Evolutionary conservation across 2,329 filamentous ascomycete genomes (phyloP).

Genomic region (Elsinoe necatrix): DNA sequence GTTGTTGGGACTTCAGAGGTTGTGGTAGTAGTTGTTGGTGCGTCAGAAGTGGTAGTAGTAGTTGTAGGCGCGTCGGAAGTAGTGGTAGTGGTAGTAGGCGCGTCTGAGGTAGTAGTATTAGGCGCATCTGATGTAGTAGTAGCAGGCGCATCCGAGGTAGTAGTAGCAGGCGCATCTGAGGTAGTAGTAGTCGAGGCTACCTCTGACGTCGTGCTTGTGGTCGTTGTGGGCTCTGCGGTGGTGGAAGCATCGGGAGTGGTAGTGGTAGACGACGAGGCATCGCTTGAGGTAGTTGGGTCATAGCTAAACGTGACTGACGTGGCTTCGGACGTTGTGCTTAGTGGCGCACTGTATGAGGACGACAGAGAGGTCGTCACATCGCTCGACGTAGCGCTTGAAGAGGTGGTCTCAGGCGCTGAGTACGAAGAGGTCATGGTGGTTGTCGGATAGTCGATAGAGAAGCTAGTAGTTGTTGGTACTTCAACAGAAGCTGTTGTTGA

Average conservation of each 20-base stretch:
- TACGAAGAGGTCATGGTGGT: not conserved
- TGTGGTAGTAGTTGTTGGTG: not conserved
- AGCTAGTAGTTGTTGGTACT: not conserved
- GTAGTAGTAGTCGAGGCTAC: no score
- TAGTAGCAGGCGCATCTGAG: no score
- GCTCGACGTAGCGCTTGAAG: not conserved
- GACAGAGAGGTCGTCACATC: not conserved
- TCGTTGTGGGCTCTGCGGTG: not conserved
- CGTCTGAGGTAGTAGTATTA: no score
- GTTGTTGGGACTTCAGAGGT: not conserved
- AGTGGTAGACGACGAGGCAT: not conserved
- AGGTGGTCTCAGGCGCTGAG: not conserved
- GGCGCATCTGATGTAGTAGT: no score
- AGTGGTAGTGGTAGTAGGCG: no score
- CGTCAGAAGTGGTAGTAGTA: no score
- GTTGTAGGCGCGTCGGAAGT: not conserved
- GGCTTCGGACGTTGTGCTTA: slow-evolving; percentile 35
- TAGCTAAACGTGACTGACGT: slow-evolving; percentile 37
- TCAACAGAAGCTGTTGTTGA: not conserved
- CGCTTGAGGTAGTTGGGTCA: not conserved
- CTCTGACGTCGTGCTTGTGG: no score
- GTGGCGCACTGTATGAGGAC: slow-evolving; percentile 37
- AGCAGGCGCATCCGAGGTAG: no score
- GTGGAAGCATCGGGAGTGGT: not conserved
- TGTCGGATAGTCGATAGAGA: not conserved